Percentiles rank a stretch among this genome's conserved stretches.
These are phyloP conservation scores for Aureobasidium pullulans DNA, from an alignment of 2,329 filamentous ascomycete genomes.

Conservation along the genomic window DNA sequence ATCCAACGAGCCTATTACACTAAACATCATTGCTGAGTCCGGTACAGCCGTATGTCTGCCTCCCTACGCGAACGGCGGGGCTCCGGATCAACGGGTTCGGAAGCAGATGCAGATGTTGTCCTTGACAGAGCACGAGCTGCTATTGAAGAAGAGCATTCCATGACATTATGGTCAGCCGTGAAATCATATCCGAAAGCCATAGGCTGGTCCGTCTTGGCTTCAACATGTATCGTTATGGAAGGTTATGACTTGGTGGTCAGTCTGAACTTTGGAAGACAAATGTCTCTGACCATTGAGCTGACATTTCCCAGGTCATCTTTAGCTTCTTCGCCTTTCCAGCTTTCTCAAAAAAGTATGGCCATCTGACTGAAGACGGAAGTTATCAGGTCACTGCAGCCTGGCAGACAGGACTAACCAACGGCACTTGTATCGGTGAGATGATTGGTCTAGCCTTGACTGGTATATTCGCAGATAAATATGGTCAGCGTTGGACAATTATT, in stretches of 20 bases:
- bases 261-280: neutral
- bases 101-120: slow-evolving; percentile 24
- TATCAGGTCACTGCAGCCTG: slow-evolving; percentile 46
- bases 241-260: slow-evolving; percentile 25
- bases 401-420: slow-evolving; percentile 50
- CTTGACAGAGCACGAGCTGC: slow-evolving; percentile 27
- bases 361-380: slow-evolving; percentile 28
- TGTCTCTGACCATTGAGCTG: neutral
- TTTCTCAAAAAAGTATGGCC: slow-evolving; percentile 32
- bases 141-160: slow-evolving; percentile 34
- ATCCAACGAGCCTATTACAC: neutral
- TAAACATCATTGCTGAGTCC: neutral
- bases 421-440: slow-evolving; percentile 55
- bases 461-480: slow-evolving; percentile 49
- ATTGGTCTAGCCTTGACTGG: slow-evolving; percentile 61
- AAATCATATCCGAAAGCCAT: slow-evolving; percentile 52
- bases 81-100: slow-evolving; percentile 18
- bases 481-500: slow-evolving; percentile 48
- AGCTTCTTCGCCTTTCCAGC: slow-evolving; percentile 27
- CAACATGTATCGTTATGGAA: slow-evolving; percentile 29
- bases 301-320: slow-evolving; percentile 18
- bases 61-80: neutral
- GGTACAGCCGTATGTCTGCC: slow-evolving; percentile 1
- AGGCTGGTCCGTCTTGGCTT: slow-evolving; percentile 26
- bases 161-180: slow-evolving; percentile 55